Percentiles rank a stretch among this genome's conserved stretches.
phyloP scores from a whole-genome alignment of 305 asterid genomes.

The Withania somnifera region DNA sequence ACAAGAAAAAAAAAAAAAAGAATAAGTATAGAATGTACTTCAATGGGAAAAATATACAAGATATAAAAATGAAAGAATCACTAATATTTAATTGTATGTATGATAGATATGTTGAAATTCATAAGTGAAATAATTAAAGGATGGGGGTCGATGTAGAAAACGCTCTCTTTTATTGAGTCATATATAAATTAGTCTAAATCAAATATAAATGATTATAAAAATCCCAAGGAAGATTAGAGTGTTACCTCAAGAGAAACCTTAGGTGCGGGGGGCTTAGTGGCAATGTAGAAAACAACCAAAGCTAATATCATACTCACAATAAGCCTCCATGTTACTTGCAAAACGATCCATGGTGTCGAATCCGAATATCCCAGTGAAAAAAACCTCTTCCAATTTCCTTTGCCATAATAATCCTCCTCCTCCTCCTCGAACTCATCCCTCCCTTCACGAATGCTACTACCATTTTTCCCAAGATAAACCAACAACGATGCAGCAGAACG shows the following conservation, averaged over 20 bases:
- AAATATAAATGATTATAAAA: no score
- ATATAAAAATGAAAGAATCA: no score
- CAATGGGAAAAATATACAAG: no score
- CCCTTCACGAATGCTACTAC: background rate
- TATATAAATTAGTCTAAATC: no score
- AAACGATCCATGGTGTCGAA: constrained; percentile 47
- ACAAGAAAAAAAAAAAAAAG: no score
- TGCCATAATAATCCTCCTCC: background rate
- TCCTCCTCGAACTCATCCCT: background rate
- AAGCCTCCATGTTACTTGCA: constrained; percentile 68
- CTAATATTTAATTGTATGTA: no score
- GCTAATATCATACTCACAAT: constrained; percentile 47
- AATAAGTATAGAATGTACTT: no score
- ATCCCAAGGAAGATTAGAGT: background rate
- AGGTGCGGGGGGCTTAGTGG: constrained; percentile 66
- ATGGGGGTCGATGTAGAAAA: no score
- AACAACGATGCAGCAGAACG: background rate
- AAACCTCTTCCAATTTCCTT: constrained; percentile 27
- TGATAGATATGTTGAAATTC: no score
- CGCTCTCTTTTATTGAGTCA: no score
- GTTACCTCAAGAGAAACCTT: constrained; percentile 44
- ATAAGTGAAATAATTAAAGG: no score
- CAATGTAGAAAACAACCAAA: constrained; percentile 51
- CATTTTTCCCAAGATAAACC: background rate
- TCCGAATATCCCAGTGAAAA: constrained; percentile 37